A percentile compares a stretch with the other conserved stretches of the same genome.
These are phyloP conservation scores for Oryza coarctata DNA, from an alignment of 176 grass and related monocot genomes.

Conservation along the genomic window DNA sequence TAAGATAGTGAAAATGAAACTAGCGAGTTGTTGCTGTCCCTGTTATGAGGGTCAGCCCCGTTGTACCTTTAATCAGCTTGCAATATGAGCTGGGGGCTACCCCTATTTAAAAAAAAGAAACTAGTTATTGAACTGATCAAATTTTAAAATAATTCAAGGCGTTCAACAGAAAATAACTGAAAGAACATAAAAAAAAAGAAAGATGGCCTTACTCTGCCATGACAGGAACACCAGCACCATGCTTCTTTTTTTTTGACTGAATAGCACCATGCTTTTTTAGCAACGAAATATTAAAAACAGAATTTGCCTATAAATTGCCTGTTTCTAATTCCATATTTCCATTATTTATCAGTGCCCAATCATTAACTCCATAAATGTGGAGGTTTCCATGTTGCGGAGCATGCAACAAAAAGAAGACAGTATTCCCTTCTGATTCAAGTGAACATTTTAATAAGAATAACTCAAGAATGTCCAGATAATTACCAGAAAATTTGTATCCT, in stretches of 20 bases:
- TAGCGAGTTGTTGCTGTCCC: no score
- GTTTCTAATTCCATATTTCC: neutral
- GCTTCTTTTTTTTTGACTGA: no score
- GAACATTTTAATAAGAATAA: neutral
- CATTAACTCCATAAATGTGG: no score
- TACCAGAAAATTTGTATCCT: constrained; percentile 9
- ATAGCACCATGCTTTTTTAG: neutral
- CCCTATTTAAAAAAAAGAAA: neutral
- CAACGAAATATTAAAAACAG: constrained; percentile 6
- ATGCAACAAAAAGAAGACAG: neutral
- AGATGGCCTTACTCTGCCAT: neutral
- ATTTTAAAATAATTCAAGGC: neutral
- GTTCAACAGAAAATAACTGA: neutral
- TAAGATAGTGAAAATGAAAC: neutral
- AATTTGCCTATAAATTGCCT: neutral
- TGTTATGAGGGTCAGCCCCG: no score
- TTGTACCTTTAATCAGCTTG: no score
- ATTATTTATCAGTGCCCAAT: neutral
- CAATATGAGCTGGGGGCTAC: no score
- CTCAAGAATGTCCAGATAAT: constrained; percentile 6
- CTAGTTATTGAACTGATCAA: neutral
- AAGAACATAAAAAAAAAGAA: neutral
- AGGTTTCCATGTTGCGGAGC: neutral
- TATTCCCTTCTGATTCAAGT: neutral
- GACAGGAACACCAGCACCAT: neutral